Percentiles rank a stretch among this genome's conserved stretches.
These are phyloP conservation scores for Termitomyces sp. DNA, from an alignment of 1,284 basidiomycete species.

Conservation along the genomic window DNA sequence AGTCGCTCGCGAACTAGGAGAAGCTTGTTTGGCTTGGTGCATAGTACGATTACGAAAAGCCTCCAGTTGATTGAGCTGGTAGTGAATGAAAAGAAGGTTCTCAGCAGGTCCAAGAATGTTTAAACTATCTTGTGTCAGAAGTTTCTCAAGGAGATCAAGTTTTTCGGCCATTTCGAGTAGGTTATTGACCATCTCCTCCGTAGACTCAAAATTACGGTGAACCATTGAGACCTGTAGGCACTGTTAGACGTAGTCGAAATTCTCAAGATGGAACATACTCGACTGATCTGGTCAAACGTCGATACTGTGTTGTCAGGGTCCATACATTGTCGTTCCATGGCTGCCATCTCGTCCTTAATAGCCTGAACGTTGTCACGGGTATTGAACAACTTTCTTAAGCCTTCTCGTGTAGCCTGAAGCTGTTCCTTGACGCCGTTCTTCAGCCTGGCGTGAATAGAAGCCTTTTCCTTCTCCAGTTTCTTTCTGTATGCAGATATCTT, in stretches of 20 bases:
- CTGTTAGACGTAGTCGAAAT: slow-evolving; percentile 6
- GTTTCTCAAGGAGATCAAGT: slow-evolving; percentile 73
- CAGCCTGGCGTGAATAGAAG: slow-evolving; percentile 90
- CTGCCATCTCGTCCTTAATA: slow-evolving; percentile 90
- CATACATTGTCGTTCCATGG: slow-evolving; percentile 75
- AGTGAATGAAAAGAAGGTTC: slow-evolving; percentile 89
- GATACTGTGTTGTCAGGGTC: slow-evolving; percentile 70
- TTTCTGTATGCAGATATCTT: slow-evolving; percentile 89
- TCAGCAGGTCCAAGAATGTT: slow-evolving; percentile 79
- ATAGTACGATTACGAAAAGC: slow-evolving; percentile 90
- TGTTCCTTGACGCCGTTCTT: slow-evolving; percentile 94
- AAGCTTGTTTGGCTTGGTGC: slow-evolving; percentile 86
- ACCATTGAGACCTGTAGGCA: slow-evolving; percentile 81
- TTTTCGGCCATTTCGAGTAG: slow-evolving; percentile 85
- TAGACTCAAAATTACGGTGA: slow-evolving; percentile 92
- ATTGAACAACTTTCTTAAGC: slow-evolving; percentile 79
- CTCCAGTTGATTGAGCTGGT: slow-evolving; percentile 86
- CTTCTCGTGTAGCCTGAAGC: slow-evolving; percentile 87
- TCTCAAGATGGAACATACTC: slow-evolving; percentile 47
- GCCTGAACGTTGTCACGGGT: slow-evolving; percentile 81
- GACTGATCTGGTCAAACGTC: slow-evolving; percentile 90
- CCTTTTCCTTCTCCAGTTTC: slow-evolving; percentile 95
- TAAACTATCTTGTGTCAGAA: slow-evolving; percentile 72
- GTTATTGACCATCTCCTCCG: slow-evolving; percentile 93
- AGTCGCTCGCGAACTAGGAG: slow-evolving; percentile 61